Evolutionary conservation across 768 basidiomycete genomes (phyloP).

Genomic region (Calvatia gigantea): DNA sequence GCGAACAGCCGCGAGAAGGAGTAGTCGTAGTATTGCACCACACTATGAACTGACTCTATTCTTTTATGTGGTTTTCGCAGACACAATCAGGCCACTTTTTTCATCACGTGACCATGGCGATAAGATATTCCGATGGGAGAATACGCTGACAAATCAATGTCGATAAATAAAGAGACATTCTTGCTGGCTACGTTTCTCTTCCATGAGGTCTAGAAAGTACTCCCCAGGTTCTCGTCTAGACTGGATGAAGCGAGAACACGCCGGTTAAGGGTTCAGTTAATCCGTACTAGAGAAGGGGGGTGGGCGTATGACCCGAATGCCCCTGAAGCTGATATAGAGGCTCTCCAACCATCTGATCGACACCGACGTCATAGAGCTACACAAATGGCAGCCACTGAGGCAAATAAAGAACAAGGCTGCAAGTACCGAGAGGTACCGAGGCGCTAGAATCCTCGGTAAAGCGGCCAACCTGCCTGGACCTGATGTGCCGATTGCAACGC

Average conservation of each 20-base stretch:
- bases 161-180: not conserved
- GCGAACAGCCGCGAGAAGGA: constrained; percentile 1
- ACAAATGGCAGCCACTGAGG: not conserved
- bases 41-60: constrained; percentile 4
- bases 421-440: not conserved
- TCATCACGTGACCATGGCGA: constrained; percentile 26
- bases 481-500: too few relatives aligned
- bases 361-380: not conserved
- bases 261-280: too few relatives aligned
- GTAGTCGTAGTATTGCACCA: not conserved
- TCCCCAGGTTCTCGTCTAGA: too few relatives aligned
- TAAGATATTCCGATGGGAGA: constrained; percentile 4
- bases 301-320: too few relatives aligned
- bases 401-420: not conserved
- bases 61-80: constrained; percentile 23
- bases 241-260: too few relatives aligned
- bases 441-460: too few relatives aligned
- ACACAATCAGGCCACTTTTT: constrained; percentile 37
- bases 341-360: not conserved
- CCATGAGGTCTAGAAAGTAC: too few relatives aligned
- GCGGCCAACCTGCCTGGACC: too few relatives aligned
- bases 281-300: too few relatives aligned
- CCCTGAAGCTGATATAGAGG: too few relatives aligned
- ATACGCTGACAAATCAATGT: constrained; percentile 8
- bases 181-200: not conserved